Evolutionary conservation across 202 grass and related monocot genomes (phyloP), one percentile per base, ranked within the genome.

Genomic region (Elaeis oleifera): DNA sequence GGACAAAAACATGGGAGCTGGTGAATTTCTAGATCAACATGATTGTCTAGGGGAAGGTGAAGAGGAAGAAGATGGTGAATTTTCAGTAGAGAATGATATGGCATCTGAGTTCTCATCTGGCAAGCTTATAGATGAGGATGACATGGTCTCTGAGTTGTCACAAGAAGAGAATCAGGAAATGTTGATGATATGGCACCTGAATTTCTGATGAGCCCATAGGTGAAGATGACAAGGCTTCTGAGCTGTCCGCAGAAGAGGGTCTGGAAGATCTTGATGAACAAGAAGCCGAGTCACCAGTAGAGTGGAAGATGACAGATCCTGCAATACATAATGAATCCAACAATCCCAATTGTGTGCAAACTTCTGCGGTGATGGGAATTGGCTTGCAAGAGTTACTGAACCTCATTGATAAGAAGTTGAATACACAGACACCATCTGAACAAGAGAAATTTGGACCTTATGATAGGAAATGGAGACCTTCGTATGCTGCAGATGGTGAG

Each of bases 401-500:
- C 20, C 36, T 89, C 32, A 90, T 97, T 58, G 92, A 97, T 71
- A 23, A 53, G 48, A 91, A 89, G 71, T 53, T 91, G 24, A 85
- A 50, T 55, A 58, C 74, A 68, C 73, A 89, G 67, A 79, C 75
- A 85, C 71, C 66, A 4, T 24, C 79, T 75, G 79, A 86, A 66
- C 76, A 84, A 57, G 88, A 80, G 81, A 86, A 68, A 73, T 77
- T 81, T 36, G 84, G 84, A 5, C 71, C 74, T 81, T 86, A 83
- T 55, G 79, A 97, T 79, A 85, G 77, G 73, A 91, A 97, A 83
- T 97, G 87, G 92, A 85, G 87, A 70, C 84, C 81, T 23, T 55
- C 58, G 70, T 64, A 27, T 51, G 56, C 49, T 69, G 60, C 56
- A 60, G 73, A 80, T 69, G 60, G 9, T n/a, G 84, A 90, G 88